Base-by-base conservation (phyloP, 2,329 filamentous ascomycete genomes). In the Colletotrichum musicola region DNA sequence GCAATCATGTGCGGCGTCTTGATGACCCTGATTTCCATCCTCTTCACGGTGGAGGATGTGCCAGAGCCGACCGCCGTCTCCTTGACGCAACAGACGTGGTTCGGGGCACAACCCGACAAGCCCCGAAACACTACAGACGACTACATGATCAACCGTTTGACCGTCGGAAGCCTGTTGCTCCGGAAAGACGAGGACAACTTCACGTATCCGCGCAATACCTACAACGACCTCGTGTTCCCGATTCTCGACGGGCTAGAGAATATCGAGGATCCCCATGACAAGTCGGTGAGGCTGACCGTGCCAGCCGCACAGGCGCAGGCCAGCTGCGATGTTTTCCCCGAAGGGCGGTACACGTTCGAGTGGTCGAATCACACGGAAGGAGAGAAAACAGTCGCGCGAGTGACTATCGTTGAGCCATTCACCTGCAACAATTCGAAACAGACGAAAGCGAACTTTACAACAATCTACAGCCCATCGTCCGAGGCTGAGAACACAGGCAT, bases 1-100 rank as follows among this genome's bases (percentile, higher is more conserved):
- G 64, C 64, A n/a, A 42, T 63, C 10, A 18, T 57, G 7, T 67
- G 59, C 59, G 64, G 64, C 4, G 14, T 67, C 5, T 7, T 67
- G 18, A 63, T 59, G 6, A 63, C 64, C 6, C 35, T 67, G 3
- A 18, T 46, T 16, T 42, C 64, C 10, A n/a, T 67, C 7, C 25
- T 67, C 4, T 67, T 63, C 6, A 46, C 44, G 13, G 53, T 58
- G 6, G 44, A 67, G 20, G 30, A 44, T 6, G 42, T 47, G 4
- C 59, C 64, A 13, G 44, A 53, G n/a, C 38, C n/a, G 5, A 53
- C 42, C 1, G 9, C 2, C 5, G 7, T 27, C 12, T 35, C 22
- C 6, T 40, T 67, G 4, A 35, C 47, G 20, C 59, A 67, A 20
- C 22, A 63, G 20, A 25, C 59, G 4, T 51, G 53, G 51, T 67